Evolutionary conservation across 2,329 filamentous ascomycete genomes (phyloP), one percentile per base, ranked within the genome.

Genomic region (Hypoxylon sp.): DNA sequence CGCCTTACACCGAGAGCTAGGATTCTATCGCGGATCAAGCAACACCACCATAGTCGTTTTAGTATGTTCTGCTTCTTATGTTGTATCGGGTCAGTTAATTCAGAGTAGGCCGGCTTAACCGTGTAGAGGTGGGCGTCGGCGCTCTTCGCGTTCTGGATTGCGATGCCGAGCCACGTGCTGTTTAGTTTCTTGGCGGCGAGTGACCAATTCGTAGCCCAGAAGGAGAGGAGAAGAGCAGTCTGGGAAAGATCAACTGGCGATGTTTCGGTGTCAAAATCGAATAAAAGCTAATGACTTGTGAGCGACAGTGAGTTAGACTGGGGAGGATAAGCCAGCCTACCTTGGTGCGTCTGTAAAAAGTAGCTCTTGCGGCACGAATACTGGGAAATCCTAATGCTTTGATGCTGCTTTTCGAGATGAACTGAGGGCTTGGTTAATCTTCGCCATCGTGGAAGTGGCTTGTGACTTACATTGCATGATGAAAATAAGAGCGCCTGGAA

Each of bases 21-120:
- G 16, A 83, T 81, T 38, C 83, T 79, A 70, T 86, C 84, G 9
- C 84, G 81, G 4, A 86, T 77, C 40, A 86, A 77, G 61, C 84
- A 85, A 61, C 82, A 84, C 84, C 84, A 86, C 84, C 84, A 86
- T 6, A 87, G 73, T 1, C 83, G 77, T 72, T 85, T 86, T 30
- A 82, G 77, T 6, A 78, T 74, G 64, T 79, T 77, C 57, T 79
- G 76, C 63, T 79, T 79, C 65, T 78, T 76, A 8, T 75, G 68
- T 45, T 79, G 74, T 8, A 77, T 66, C 0, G 77, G 75, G 4
- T 77, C 74, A 8, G 72, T 72, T 4, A 66, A 55, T 2, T 71
- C 61, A 2, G 69, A 77, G 65, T 71, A 75, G 4, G 70, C 72
- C 14, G 71, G 78, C 68, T 74, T 78, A 3, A 75, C 73, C 0